Evolutionary conservation across 257 asterid species (phyloP).

Genomic region (Penstemon eatonii): DNA sequence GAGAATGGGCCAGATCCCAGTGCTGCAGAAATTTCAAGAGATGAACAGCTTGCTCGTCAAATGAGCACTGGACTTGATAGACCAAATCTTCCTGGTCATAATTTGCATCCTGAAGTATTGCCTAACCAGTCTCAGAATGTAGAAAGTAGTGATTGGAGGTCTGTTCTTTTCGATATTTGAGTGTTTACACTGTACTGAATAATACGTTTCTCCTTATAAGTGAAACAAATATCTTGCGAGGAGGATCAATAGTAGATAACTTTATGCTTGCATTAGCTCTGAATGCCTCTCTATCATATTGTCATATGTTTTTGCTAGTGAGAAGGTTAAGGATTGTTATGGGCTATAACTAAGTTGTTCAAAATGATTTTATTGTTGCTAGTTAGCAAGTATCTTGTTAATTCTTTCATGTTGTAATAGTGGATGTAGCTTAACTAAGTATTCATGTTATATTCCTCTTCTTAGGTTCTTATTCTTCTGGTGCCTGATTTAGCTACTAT

Average conservation of each 20-base stretch:
- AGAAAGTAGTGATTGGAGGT: slow-evolving; percentile 69
- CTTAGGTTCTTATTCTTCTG: not conserved
- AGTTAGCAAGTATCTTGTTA: no score
- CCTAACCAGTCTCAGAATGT: slow-evolving; percentile 61
- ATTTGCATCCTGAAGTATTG: slow-evolving; percentile 52
- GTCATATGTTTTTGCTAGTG: no score
- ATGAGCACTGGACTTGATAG: slow-evolving; percentile 69
- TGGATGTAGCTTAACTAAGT: not conserved
- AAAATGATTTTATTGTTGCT: no score
- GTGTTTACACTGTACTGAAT: not conserved
- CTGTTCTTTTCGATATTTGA: slow-evolving; percentile 25
- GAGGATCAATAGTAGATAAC: no score
- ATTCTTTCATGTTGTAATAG: no score
- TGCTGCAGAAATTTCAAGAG: slow-evolving; percentile 62
- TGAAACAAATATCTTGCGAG: not conserved
- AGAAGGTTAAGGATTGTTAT: not conserved
- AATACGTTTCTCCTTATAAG: not conserved
- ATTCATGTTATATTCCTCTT: not conserved
- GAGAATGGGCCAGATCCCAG: slow-evolving; percentile 46
- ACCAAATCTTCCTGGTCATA: slow-evolving; percentile 69
- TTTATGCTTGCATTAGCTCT: no score
- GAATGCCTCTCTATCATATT: no score
- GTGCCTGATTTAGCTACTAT: not conserved
- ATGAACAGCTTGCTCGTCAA: slow-evolving; percentile 93
- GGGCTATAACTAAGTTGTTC: not conserved